Conservation (phyloP, 2,329 filamentous ascomycete genomes). For the Ambrosiella cleistominuta region DNA sequence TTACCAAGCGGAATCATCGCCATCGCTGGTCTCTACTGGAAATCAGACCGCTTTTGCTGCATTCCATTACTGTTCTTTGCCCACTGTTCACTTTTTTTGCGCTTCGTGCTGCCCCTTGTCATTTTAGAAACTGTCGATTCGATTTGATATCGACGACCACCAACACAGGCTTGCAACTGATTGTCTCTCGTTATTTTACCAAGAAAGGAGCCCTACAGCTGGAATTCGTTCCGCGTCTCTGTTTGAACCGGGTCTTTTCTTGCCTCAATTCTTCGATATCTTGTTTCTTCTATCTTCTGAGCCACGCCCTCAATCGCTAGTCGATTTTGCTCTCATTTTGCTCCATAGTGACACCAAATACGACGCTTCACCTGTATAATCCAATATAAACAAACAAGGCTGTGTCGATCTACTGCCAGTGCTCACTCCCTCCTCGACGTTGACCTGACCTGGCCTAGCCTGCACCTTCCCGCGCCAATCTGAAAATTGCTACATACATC, state of each 20-base stretch:
- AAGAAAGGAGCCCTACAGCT: not conserved
- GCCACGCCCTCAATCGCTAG: not conserved
- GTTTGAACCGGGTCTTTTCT: not conserved
- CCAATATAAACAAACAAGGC: constrained; percentile 1
- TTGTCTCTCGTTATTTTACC: not conserved
- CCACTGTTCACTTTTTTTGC: constrained; percentile 1
- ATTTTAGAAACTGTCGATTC: constrained; percentile 1
- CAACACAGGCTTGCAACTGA: not conserved
- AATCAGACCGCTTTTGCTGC: not conserved
- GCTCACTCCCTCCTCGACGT: not conserved
- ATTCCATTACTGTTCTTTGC: constrained; percentile 7
- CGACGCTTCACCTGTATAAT: not conserved
- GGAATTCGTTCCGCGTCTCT: constrained; percentile 1
- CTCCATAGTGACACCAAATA: not conserved
- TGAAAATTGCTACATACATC: not conserved
- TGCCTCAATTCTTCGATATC: not conserved
- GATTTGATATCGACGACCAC: constrained; percentile 10
- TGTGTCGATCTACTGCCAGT: not conserved
- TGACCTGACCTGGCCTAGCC: not conserved
- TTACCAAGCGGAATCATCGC: not conserved
- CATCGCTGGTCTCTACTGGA: not conserved
- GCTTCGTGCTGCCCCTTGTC: not conserved
- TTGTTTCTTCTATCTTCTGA: not conserved
- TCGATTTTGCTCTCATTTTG: not conserved
- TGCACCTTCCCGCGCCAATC: not conserved